Percentiles rank a stretch among this genome's conserved stretches.
Evolutionary conservation across 345 rosid species (phyloP).

Genomic region (Alliaria petiolata): DNA sequence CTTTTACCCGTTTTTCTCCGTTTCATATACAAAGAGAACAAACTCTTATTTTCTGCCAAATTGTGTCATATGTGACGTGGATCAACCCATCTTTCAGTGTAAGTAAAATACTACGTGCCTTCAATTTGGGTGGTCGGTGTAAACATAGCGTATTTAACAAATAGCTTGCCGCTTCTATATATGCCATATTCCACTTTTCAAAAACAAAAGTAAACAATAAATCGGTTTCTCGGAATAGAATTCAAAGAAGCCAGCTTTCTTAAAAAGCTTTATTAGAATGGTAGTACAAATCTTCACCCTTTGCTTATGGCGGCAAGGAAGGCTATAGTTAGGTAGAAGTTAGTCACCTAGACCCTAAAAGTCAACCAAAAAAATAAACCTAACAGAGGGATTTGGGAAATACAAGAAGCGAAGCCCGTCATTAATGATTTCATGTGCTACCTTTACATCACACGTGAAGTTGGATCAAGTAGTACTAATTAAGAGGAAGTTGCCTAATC

Average conservation of each 20-base stretch:
- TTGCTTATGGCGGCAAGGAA: constrained; percentile 6
- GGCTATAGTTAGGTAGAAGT: neutral
- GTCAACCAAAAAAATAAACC: neutral
- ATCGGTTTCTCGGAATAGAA: neutral
- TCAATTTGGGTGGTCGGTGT: neutral
- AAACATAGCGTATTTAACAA: neutral
- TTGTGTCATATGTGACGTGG: no score
- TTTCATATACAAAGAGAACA: no score
- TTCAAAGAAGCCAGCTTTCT: neutral
- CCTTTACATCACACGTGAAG: neutral
- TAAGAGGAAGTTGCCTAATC: constrained; percentile 2
- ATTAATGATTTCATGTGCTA: neutral
- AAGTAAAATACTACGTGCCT: neutral
- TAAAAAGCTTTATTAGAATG: neutral
- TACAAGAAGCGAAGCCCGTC: neutral
- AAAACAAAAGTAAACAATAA: neutral
- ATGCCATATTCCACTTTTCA: neutral
- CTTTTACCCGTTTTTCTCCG: no score
- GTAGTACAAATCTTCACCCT: neutral
- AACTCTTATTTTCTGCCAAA: no score
- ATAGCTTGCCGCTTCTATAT: no score
- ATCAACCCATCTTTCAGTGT: no score
- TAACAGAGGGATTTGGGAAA: neutral
- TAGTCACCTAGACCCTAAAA: neutral
- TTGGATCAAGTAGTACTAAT: neutral